phyloP scores from a whole-genome alignment of 257 asterid species.

The Primulina tabacum region DNA sequence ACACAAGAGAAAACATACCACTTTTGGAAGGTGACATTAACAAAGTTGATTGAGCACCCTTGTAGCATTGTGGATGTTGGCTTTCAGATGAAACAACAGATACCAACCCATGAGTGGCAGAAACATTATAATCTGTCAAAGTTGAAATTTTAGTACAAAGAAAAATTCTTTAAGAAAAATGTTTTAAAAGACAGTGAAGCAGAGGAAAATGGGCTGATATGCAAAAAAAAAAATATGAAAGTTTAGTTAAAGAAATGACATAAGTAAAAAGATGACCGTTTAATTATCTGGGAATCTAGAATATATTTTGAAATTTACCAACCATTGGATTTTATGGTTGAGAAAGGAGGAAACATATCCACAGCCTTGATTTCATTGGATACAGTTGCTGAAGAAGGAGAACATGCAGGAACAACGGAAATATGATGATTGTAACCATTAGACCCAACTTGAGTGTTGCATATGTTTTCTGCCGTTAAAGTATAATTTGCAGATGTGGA shows the following conservation, averaged over 20 bases:
- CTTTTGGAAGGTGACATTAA: slow-evolving; percentile 29
- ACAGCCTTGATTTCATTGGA: slow-evolving; percentile 26
- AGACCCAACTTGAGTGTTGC: slow-evolving; percentile 14
- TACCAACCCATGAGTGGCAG: slow-evolving; percentile 19
- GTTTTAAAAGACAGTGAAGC: not conserved
- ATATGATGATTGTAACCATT: slow-evolving; percentile 16
- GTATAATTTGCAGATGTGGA: slow-evolving; percentile 17
- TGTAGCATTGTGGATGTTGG: slow-evolving; percentile 16
- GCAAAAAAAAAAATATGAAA: not conserved
- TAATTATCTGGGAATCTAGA: slow-evolving; percentile 13
- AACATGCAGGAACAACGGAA: slow-evolving; percentile 17
- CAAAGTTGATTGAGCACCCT: slow-evolving; percentile 22
- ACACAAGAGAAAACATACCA: slow-evolving; percentile 31
- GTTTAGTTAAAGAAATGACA: not conserved
- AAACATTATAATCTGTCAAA: slow-evolving; percentile 29
- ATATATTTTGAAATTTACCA: slow-evolving; percentile 29
- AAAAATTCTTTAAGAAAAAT: slow-evolving; percentile 3
- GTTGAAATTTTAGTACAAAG: slow-evolving; percentile 8
- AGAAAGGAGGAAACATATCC: slow-evolving; percentile 26
- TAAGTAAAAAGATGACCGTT: not conserved
- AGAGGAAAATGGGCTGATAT: not conserved
- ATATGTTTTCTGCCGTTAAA: slow-evolving; percentile 27
- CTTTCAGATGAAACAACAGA: slow-evolving; percentile 24
- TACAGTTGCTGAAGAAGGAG: slow-evolving; percentile 24
- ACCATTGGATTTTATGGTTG: slow-evolving; percentile 39